A percentile compares a stretch with the other conserved stretches of the same genome.
These are phyloP conservation scores for Pyronema domesticum DNA, from an alignment of 495 filamentous ascomycete genomes.

Conservation along the genomic window DNA sequence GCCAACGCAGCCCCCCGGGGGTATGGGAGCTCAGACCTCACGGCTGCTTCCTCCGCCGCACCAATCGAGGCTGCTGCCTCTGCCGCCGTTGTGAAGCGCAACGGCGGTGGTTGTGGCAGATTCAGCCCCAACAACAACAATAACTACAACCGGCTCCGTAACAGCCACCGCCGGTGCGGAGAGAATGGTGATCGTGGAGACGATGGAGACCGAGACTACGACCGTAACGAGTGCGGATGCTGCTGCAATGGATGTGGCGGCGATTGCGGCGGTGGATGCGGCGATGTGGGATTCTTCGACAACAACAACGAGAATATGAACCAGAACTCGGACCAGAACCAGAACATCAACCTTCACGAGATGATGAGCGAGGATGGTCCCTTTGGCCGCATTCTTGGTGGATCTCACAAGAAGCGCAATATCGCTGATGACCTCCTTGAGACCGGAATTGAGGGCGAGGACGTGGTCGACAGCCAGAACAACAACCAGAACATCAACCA, in stretches of 20 bases:
- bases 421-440: not conserved
- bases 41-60: not conserved
- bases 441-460: not conserved
- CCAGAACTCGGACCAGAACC: conserved; percentile 21
- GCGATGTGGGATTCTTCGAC: conserved; percentile 6
- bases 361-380: not conserved
- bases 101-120: conserved; percentile 13
- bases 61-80: not conserved
- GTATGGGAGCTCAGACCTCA: not conserved
- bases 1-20: conserved; percentile 10
- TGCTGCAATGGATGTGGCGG: conserved; percentile 7
- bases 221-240: not conserved
- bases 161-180: not conserved
- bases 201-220: not conserved
- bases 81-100: not conserved
- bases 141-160: not conserved
- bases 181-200: not conserved
- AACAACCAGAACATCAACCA: conserved; percentile 23
- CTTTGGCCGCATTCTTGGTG: not conserved
- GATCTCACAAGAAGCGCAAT: not conserved
- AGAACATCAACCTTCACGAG: conserved; percentile 13
- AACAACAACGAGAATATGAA: conserved; percentile 16
- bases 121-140: conserved; percentile 17
- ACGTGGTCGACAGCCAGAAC: conserved; percentile 6
- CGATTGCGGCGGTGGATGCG: conserved; percentile 9